Base-by-base conservation (phyloP, 2,329 filamentous ascomycete species). In the Cladosporium sp. region DNA sequence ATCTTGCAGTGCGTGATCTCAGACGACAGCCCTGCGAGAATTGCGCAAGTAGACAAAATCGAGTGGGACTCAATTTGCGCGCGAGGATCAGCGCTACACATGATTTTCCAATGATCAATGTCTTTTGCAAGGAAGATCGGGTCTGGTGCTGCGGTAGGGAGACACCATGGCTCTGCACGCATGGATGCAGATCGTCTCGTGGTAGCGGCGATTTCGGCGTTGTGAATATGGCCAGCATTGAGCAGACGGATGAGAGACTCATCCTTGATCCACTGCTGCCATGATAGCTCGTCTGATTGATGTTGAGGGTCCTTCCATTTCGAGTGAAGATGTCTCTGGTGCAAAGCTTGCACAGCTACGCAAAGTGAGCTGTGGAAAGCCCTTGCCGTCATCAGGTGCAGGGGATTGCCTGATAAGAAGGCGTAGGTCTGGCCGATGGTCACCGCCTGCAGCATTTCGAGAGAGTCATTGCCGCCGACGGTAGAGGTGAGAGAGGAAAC, bases 341-440 rank as follows among this genome's bases (percentile, higher is more conserved):
- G n/a, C n/a, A 50, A 50, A 50, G n/a, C n/a, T 21, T 21, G 46
- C 18, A 58, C 31, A 14, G 44, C 33, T 7, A 63, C 40, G 33
- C 28, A 29, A 28, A 66, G 14, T 5, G 59, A 35, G 40, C 65
- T 46, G 23, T 66, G 59, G 29, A 66, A 66, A 33, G 49, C 49
- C 12, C 56, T 60, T 31, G 65, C 65, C 28, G 29, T 64, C 33
- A 61, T 18, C 35, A 66, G 26, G 29, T 57, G 53, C 10, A 29
- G 18, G 7, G 65, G 26, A 10, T 31, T 44, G 21, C 65, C 65
- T 29, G 65, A 66, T 29, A 66, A 35, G 4, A 66, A 12, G 2
- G 65, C 52, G 26, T 40, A 66, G 2, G 65, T 66, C 44, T 66
- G 65, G n/a, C 65, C 65, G 23, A 64, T 64, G 11, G 31, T 26